Evolutionary conservation across 306 rosid genomes (phyloP), one percentile per base, ranked within the genome.

Genomic region (Cucumis cinereus): DNA sequence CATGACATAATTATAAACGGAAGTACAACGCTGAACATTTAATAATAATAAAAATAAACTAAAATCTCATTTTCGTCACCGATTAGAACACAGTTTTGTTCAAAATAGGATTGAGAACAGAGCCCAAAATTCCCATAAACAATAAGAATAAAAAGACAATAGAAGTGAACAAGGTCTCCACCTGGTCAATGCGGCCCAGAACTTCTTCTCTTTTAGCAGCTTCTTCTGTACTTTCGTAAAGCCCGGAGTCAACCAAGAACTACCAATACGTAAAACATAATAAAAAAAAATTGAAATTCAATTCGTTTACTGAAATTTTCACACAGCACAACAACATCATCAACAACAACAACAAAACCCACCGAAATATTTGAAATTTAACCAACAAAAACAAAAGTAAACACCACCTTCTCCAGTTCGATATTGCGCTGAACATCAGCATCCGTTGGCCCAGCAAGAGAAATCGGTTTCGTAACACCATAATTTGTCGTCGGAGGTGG

Each of bases 231-330:
- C 96, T 90, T 85, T 94, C 97, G 52, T 88, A 85, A 26, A 92
- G 96, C 82, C 86, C 96, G 77, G 91, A 88, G 85, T 92, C 93
- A 68, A 88, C 73, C 86, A 94, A 81, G 54, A 87, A 90, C 99
- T 94, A 55, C 36, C 50, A 5, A 56, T 60, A 73, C 73, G 40
- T 2, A 16, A 5, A 62, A 47, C 68, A 49, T 3, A 53, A 55
- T 17, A 50, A 23, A 30, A 50, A 23, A 30, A 75, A 33, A 23
- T 13, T 16, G 38, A 30, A 43, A 35, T 8, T 16, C 35, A 6
- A 7, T 8, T 16, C 6, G 14, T 10, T 6, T 38, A 36, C 16
- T 45, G 53, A 47, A 73, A 35, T n/a, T 53, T 53, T 35, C 26
- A 73, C 63, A 33, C n/a, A 0, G 19, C 36, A 74, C 66, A 30